phyloP scores from a whole-genome alignment of 257 asterid species.

The Knoxia roxburghii region DNA sequence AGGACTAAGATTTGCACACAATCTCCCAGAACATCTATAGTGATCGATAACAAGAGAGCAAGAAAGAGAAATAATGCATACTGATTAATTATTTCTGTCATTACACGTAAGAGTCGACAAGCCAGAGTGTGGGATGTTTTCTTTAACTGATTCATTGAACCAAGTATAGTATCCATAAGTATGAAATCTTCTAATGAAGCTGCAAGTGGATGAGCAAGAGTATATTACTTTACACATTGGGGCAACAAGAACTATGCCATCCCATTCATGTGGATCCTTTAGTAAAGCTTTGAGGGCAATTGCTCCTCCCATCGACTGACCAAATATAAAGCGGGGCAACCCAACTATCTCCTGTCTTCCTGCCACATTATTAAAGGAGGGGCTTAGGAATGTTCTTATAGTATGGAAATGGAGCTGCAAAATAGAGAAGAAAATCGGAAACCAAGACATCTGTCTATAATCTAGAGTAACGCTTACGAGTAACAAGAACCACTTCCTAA shows the following conservation, averaged over 20 bases:
- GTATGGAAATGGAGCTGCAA: neutral
- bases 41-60: neutral
- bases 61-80: neutral
- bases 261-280: constrained; percentile 69
- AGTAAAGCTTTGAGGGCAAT: constrained; percentile 79
- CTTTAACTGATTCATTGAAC: neutral
- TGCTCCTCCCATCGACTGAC: constrained; percentile 99
- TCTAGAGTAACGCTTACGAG: neutral
- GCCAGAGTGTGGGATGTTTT: neutral
- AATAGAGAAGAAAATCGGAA: neutral
- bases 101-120: neutral
- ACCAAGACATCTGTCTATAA: neutral
- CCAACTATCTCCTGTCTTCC: constrained; percentile 86
- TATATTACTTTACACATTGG: constrained; percentile 88
- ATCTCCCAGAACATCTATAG: neutral
- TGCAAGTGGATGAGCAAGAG: neutral
- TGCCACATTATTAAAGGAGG: constrained; percentile 24
- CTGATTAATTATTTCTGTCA: neutral
- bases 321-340: constrained; percentile 74
- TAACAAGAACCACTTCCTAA: neutral
- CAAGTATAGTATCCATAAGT: neutral
- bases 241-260: constrained; percentile 87
- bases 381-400: neutral
- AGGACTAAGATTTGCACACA: neutral
- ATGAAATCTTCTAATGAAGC: neutral